Percentiles rank a stretch among this genome's conserved stretches.
These are phyloP conservation scores for Cystobasidiaceae sp. DNA, from an alignment of 1,284 basidiomycete genomes.

Conservation along the genomic window DNA sequence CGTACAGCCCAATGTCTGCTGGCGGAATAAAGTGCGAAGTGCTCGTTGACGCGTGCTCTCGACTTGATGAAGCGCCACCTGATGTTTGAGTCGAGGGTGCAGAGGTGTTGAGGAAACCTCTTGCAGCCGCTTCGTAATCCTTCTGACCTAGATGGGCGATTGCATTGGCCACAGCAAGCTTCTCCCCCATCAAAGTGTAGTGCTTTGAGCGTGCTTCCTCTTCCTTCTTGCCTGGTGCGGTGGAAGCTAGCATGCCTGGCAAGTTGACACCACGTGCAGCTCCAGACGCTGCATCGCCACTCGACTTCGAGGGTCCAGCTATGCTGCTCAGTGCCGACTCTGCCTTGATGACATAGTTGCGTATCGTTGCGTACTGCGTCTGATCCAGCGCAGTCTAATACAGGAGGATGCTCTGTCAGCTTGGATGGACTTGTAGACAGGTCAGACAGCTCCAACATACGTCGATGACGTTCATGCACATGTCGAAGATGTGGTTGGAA, in stretches of 20 bases:
- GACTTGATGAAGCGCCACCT: not conserved
- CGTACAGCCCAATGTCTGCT: conserved; percentile 76
- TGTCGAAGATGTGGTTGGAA: conserved; percentile 75
- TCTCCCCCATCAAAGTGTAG: conserved; percentile 56
- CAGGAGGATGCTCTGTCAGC: not conserved
- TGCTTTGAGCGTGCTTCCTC: conserved; percentile 41
- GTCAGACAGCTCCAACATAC: conserved; percentile 47
- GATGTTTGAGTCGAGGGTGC: not conserved
- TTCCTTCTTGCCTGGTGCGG: conserved; percentile 16
- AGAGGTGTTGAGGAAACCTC: conserved; percentile 62
- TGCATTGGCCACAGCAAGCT: conserved; percentile 70
- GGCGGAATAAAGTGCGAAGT: conserved; percentile 60
- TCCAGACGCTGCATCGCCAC: not conserved
- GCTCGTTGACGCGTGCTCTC: conserved; percentile 11
- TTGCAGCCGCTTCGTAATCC: conserved; percentile 69
- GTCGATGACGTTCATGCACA: conserved; percentile 73
- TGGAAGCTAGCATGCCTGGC: conserved; percentile 40
- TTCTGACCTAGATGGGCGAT: conserved; percentile 65
- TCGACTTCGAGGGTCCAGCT: conserved; percentile 2
- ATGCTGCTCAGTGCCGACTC: conserved; percentile 61
- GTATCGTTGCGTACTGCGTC: conserved; percentile 71
- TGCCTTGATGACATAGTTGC: conserved; percentile 84
- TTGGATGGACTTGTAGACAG: not conserved
- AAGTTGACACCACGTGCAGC: conserved; percentile 32
- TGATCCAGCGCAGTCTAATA: conserved; percentile 77